Evolutionary conservation across 768 basidiomycete species (phyloP), one percentile per base, ranked within the genome.

Genomic region (Phaeolepiota aurea): DNA sequence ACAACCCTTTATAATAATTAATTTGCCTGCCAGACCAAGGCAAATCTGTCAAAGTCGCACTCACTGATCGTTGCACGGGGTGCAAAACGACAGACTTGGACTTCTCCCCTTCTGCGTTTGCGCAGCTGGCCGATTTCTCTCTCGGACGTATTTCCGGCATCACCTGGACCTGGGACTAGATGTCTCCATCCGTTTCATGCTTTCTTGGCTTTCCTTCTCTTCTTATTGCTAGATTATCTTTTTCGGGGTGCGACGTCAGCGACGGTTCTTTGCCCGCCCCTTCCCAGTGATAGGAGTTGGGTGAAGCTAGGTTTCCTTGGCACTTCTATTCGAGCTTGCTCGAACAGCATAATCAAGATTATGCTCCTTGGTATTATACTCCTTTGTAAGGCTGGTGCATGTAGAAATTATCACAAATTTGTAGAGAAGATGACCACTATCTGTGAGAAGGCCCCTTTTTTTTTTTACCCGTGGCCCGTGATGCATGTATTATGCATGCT

Each of bases 51-150:
- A 60, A 54, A 0, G 74, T 82, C 15, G 53, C 56, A 0, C 53
- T 86, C 47, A 68, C 65, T 3, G 87, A 90, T 56, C 69, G 83
- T 15, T 88, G 87, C 53, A 53, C 38, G 0, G 80, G 53, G 10
- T 89, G 86, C 47, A 46, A 45, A 0, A 0, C 57, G 5, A 65
- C 54, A 37, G 69, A 74, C 53, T 69, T 87, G 45, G 82, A 87
- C 59, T 68, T 87, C 46, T 76, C 80, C 9, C 76, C 74, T 4
- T 1, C 58, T 4, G 79, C 79, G 5, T 87, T 87, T 58, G 3
- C 49, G 0, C 0, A 46, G 4, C 64, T 87, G 30, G 74, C 79
- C 1, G 44, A 48, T 42, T 32, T 38, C 11, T 37, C 50, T 23
- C 31, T 69, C 7, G 85, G 85, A 10, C 78, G 81, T 45, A 54